These are phyloP conservation scores for Solanum acaule DNA, from an alignment of 257 asterid species.

Conservation along the genomic window DNA sequence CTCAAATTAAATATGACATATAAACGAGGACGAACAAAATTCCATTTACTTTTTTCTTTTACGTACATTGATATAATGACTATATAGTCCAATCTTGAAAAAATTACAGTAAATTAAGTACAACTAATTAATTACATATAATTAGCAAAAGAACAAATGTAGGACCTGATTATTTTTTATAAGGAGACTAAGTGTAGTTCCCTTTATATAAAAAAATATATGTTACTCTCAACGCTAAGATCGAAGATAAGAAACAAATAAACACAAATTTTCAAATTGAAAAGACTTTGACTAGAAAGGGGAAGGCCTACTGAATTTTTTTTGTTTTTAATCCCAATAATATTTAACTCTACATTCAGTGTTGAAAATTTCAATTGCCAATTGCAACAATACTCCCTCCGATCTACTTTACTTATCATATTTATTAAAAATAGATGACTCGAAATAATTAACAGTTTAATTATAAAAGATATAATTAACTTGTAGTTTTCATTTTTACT, in stretches of 20 bases:
- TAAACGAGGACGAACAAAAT: neutral
- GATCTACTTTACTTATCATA: neutral
- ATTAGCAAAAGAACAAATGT: neutral
- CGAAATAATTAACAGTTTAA: too few species aligned
- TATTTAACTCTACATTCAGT: neutral
- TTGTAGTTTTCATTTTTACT: neutral
- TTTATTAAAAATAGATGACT: neutral
- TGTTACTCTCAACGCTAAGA: neutral
- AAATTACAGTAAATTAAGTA: neutral
- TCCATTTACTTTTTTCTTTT: neutral
- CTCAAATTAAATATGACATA: neutral
- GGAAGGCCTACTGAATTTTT: neutral
- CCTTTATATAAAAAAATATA: neutral
- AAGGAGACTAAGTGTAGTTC: neutral
- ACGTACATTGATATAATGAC: neutral
- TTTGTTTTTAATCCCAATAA: neutral
- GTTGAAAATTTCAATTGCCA: neutral
- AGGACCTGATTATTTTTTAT: neutral
- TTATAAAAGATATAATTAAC: neutral
- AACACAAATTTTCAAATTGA: neutral
- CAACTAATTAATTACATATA: neutral
- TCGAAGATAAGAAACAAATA: neutral
- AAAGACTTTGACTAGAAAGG: neutral
- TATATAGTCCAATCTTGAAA: neutral
- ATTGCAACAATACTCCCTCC: neutral